phyloP scores from a whole-genome alignment of 345 rosid genomes.

The Heritiera littoralis region DNA sequence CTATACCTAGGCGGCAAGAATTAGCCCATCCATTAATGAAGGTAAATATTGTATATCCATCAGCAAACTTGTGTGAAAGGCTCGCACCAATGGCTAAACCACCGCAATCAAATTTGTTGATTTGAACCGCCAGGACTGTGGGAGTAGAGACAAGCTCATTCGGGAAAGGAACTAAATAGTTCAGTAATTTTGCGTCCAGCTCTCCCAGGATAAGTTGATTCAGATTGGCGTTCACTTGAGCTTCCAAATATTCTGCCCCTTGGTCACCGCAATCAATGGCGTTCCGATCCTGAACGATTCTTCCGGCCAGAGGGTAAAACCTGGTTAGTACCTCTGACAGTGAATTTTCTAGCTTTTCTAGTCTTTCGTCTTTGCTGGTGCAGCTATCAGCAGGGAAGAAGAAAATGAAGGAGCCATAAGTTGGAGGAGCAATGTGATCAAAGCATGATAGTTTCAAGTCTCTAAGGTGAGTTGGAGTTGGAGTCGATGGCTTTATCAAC shows the following conservation, averaged over 20 bases:
- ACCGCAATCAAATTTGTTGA: constrained; percentile 30
- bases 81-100: constrained; percentile 27
- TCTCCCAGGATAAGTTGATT: constrained; percentile 17
- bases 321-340: constrained; percentile 26
- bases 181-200: constrained; percentile 5
- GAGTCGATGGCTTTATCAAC: constrained; percentile 45
- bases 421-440: constrained; percentile 44
- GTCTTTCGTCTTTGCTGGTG: constrained; percentile 2
- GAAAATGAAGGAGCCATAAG: constrained; percentile 35
- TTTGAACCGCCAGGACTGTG: constrained; percentile 21
- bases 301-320: constrained; percentile 34
- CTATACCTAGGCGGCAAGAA: constrained; percentile 8
- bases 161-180: constrained; percentile 15
- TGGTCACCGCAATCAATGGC: constrained; percentile 30
- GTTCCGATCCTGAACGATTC: constrained; percentile 10
- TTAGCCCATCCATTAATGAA: constrained; percentile 32
- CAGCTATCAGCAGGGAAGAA: constrained; percentile 30
- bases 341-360: constrained; percentile 38
- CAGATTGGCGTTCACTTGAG: constrained; percentile 21
- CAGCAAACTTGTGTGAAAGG: constrained; percentile 25
- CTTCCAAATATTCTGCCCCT: constrained; percentile 32
- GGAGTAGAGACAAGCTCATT: constrained; percentile 8
- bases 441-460: constrained; percentile 36
- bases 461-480: constrained; percentile 39
- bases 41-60: constrained; percentile 23